Evolutionary conservation across 768 basidiomycete species (phyloP).

Genomic region (Suillus subalutaceus): DNA sequence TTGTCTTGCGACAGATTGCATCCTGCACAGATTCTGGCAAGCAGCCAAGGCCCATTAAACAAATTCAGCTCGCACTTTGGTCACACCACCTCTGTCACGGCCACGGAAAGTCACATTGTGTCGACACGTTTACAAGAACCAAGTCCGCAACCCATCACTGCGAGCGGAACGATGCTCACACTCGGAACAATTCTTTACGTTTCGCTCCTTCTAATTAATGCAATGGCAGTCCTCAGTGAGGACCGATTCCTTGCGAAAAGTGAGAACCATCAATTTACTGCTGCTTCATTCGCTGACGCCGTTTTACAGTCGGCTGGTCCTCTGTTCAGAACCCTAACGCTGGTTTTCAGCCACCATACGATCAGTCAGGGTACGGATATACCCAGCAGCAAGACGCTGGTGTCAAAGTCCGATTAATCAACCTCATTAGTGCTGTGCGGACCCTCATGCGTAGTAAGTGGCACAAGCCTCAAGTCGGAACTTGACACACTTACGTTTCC

Average conservation of each 20-base stretch:
- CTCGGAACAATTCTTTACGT: conserved; percentile 84
- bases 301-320: conserved; percentile 82
- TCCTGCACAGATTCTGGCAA: conserved; percentile 19
- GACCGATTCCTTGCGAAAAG: conserved; percentile 94
- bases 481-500: conserved; percentile 15
- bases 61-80: conserved; percentile 21
- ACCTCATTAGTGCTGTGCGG: conserved; percentile 92
- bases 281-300: conserved; percentile 20
- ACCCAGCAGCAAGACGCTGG: conserved; percentile 58
- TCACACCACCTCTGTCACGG: conserved; percentile 18
- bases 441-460: conserved; percentile 96
- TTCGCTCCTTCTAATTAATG: conserved; percentile 86
- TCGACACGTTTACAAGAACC: background rate
- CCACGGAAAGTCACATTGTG: conserved; percentile 17
- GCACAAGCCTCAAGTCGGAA: conserved; percentile 9
- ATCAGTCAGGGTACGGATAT: conserved; percentile 60
- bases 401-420: conserved; percentile 84
- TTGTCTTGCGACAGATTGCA: conserved; percentile 30
- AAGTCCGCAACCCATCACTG: conserved; percentile 12
- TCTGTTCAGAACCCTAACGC: conserved; percentile 59
- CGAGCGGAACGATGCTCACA: conserved; percentile 47
- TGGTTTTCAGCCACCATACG: conserved; percentile 68
- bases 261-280: conserved; percentile 42
- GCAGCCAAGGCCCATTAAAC: conserved; percentile 10
- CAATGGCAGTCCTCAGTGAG: conserved; percentile 93